A percentile compares a stretch with the other conserved stretches of the same genome.
phyloP scores from a whole-genome alignment of 2,329 filamentous ascomycete species.

The Alternaria longipes region DNA sequence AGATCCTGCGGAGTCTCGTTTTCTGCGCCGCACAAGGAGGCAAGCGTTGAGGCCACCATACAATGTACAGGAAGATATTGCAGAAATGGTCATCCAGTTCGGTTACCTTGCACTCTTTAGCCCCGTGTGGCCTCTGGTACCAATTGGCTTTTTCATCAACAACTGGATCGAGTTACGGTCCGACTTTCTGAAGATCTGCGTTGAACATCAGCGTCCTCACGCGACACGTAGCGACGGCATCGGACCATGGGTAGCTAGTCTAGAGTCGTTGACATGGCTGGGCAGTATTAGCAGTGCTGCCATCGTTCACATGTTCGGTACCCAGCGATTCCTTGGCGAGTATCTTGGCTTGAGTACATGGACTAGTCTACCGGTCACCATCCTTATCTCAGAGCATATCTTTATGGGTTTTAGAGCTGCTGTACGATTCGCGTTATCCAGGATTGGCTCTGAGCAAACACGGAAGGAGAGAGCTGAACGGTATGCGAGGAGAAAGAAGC shows the following conservation, averaged over 20 bases:
- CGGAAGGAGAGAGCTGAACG: conserved; percentile 36
- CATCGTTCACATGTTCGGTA: conserved; percentile 46
- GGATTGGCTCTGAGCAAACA: conserved; percentile 43
- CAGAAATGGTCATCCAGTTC: conserved; percentile 50
- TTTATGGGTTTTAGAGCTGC: conserved; percentile 43
- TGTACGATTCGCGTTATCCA: conserved; percentile 37
- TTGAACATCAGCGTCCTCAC: conserved; percentile 43
- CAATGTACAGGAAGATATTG: conserved; percentile 48
- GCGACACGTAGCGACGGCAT: conserved; percentile 43
- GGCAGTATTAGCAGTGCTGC: conserved; percentile 46
- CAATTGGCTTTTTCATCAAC: conserved; percentile 49
- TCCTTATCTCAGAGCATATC: conserved; percentile 46
- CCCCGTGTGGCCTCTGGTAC: conserved; percentile 47
- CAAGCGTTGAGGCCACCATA: conserved; percentile 42
- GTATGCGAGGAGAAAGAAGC: conserved; percentile 40
- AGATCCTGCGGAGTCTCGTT: conserved; percentile 41
- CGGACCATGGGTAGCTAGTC: conserved; percentile 44
- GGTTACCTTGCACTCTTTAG: conserved; percentile 48
- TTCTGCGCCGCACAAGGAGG: conserved; percentile 41
- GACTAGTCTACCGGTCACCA: conserved; percentile 42
- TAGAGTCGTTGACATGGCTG: conserved; percentile 46
- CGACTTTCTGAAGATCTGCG: conserved; percentile 47
- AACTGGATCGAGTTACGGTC: conserved; percentile 50
- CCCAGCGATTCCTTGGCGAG: conserved; percentile 22
- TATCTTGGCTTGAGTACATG: conserved; percentile 33